Conservation (phyloP, 1,284 basidiomycete genomes). For the Ceraceosorus bombacis region DNA sequence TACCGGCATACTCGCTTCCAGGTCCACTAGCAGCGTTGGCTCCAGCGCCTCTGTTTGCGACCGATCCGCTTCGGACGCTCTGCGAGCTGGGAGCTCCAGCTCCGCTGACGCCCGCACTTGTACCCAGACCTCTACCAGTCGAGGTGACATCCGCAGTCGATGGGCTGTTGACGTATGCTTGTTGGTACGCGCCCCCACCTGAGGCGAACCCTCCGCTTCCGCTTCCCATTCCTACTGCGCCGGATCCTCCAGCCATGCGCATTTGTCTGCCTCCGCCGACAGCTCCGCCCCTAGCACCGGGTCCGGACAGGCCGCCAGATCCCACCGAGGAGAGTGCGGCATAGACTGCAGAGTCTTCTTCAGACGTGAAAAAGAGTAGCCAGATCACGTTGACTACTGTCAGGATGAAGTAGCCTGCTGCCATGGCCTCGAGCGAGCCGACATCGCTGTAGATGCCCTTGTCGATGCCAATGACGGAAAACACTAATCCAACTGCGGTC, state of each 20-base stretch:
- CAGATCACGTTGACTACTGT: conserved; percentile 77
- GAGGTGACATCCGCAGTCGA: conserved; percentile 27
- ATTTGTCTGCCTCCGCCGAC: conserved; percentile 5
- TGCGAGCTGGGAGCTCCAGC: neutral
- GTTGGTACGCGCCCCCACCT: conserved; percentile 28
- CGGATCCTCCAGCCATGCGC: conserved; percentile 10
- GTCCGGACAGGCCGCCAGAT: conserved; percentile 73
- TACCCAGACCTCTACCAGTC: too few species aligned
- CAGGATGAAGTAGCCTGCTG: conserved; percentile 87
- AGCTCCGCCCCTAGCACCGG: conserved; percentile 56
- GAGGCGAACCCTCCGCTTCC: conserved; percentile 18
- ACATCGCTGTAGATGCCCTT: conserved; percentile 39
- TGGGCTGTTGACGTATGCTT: conserved; percentile 35
- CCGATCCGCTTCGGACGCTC: neutral
- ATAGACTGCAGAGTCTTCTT: conserved; percentile 77
- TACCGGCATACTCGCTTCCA: conserved; percentile 9
- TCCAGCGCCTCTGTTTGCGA: neutral
- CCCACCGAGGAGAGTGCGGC: conserved; percentile 77
- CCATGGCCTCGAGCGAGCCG: conserved; percentile 57
- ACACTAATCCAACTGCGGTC: conserved; percentile 75
- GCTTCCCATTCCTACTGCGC: conserved; percentile 22
- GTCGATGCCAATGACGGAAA: conserved; percentile 72
- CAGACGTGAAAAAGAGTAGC: conserved; percentile 91
- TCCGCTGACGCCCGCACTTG: conserved; percentile 13
- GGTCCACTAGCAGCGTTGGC: conserved; percentile 7